Base-by-base conservation (phyloP, 2,329 filamentous ascomycete species). In the Beauveria brongniartii region DNA sequence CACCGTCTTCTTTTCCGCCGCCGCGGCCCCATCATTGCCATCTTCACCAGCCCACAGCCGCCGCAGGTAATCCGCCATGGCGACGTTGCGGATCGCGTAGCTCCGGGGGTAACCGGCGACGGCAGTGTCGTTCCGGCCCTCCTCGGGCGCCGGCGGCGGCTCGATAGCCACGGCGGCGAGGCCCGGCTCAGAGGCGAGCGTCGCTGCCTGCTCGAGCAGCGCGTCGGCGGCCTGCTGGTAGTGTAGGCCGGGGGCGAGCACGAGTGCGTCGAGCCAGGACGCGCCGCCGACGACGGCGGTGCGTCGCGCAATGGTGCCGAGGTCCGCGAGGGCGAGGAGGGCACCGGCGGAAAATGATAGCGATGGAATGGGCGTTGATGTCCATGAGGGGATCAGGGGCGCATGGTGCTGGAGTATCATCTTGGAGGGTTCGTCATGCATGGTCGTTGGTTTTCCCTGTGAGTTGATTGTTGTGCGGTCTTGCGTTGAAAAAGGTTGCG, bases 221-320 rank as follows among this genome's bases (percentile, higher is more conserved):
- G 77, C 75, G 14, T 82, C 75, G 10, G 82, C 82, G 4, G 78
- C 76, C 65, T 86, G 82, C 65, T 87, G 82, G 64, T 80, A 81
- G 69, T 87, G 85, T 55, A 87, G 67, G 0, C 85, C 84, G 0
- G 84, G 84, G 2, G 81, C 82, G 3, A 87, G 75, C 14, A 86
- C 73, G 12, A 87, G 73, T 8, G 74, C 73, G 68, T 87, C 84
- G 0, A 84, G 72, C 74, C 80, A 82, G 2, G 78, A 79, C 1
- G 82, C 80, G 3, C 80, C 82, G 28, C 84, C 84, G 2, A 77
- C 78, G 50, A 86, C 74, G 18, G 77, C 79, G 2, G 84, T 86
- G 7, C 83, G 78, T 52, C 80, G 74, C 6, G 82, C 80, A 28
- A 85, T 74, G 2, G 80, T 83, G 41, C 76, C 74, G 44, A 87